These are phyloP conservation scores for Lactarius evosmus DNA, from an alignment of 768 basidiomycete species.

Conservation along the genomic window DNA sequence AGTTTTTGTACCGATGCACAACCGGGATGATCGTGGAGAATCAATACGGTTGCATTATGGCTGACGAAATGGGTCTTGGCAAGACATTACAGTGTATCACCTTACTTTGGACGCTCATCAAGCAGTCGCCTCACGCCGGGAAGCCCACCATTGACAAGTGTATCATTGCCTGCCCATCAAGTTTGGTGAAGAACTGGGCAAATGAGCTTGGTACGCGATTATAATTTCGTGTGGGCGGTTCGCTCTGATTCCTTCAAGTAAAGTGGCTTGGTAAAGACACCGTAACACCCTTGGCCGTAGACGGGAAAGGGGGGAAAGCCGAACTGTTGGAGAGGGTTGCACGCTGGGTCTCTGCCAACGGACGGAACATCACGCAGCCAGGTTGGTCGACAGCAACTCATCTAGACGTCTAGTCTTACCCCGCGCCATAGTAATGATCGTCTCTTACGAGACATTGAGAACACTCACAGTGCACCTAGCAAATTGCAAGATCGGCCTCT, in stretches of 20 bases:
- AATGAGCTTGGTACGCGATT: constrained; percentile 77
- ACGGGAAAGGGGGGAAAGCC: constrained; percentile 87
- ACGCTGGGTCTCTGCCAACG: constrained; percentile 86
- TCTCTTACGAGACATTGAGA: constrained; percentile 94
- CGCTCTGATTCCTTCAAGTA: constrained; percentile 44
- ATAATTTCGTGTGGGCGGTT: constrained; percentile 4
- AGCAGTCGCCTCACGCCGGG: constrained; percentile 87
- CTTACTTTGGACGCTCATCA: constrained; percentile 90
- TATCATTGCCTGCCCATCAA: constrained; percentile 95
- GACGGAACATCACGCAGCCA: constrained; percentile 88
- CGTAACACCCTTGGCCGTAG: constrained; percentile 79
- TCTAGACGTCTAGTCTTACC: not conserved
- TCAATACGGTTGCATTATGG: constrained; percentile 97
- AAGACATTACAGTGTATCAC: constrained; percentile 97
- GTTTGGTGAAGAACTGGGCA: constrained; percentile 97
- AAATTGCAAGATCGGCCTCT: constrained; percentile 77
- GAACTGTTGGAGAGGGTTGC: constrained; percentile 76
- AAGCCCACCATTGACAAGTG: constrained; percentile 93
- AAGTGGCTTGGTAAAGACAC: constrained; percentile 95
- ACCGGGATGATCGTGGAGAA: constrained; percentile 91
- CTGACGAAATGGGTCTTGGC: constrained; percentile 98
- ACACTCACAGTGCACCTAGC: constrained; percentile 73
- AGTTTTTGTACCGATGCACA: constrained; percentile 96
- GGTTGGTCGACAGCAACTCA: constrained; percentile 44
- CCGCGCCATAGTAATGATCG: constrained; percentile 79